Evolutionary conservation across 768 basidiomycete genomes (phyloP).

Genomic region (Macrolepiota dolichaula): DNA sequence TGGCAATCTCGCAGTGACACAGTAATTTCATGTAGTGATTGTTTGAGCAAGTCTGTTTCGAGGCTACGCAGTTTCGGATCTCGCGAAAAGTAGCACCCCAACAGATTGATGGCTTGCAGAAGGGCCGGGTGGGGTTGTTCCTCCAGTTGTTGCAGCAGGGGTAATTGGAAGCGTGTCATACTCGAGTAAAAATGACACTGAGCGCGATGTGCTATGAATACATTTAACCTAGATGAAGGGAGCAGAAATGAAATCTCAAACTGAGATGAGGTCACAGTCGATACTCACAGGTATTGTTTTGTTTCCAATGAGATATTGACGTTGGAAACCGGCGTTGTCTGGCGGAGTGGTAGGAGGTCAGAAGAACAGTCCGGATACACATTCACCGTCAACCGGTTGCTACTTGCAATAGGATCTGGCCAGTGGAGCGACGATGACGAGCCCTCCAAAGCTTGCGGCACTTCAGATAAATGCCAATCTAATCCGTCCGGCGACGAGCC

Average conservation of each 20-base stretch:
- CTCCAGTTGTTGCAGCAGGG: background rate
- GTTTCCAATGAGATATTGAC: conserved; percentile 18
- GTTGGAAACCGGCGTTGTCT: conserved; percentile 8
- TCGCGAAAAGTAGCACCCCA: conserved; percentile 53
- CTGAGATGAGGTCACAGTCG: background rate
- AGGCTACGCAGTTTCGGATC: conserved; percentile 36
- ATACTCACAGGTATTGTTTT: conserved; percentile 35
- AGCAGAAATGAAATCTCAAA: background rate
- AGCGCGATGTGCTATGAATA: conserved; percentile 54
- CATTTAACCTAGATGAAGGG: conserved; percentile 37
- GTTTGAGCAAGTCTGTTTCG: conserved; percentile 45
- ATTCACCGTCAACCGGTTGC: background rate
- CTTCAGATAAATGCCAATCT: conserved; percentile 1
- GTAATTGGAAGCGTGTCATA: conserved; percentile 35
- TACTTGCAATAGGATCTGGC: conserved; percentile 9
- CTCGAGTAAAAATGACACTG: conserved; percentile 58
- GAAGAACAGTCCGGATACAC: background rate
- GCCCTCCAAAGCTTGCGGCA: background rate
- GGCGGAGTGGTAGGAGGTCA: conserved; percentile 7
- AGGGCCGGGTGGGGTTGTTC: conserved; percentile 51
- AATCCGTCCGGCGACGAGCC: background rate
- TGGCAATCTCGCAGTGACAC: conserved; percentile 52
- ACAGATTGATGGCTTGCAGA: conserved; percentile 57
- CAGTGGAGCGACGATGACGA: background rate
- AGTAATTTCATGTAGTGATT: conserved; percentile 47